These are phyloP conservation scores for Echium plantagineum DNA, from an alignment of 257 asterid genomes.

Conservation along the genomic window DNA sequence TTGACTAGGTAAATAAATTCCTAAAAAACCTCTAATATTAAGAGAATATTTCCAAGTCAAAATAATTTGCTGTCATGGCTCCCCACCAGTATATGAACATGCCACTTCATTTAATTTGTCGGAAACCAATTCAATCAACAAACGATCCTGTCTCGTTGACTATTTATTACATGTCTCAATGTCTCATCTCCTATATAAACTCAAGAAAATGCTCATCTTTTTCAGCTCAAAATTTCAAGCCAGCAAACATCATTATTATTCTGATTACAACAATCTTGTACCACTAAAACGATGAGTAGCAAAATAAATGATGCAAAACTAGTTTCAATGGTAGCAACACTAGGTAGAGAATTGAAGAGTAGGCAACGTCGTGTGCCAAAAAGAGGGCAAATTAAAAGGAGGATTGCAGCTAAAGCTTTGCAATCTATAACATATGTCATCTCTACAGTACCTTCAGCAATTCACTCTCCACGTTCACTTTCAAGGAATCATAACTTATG, in stretches of 20 bases:
- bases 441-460: background rate
- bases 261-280: too few species aligned
- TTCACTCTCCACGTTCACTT: too few species aligned
- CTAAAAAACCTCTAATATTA: too few species aligned
- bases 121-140: background rate
- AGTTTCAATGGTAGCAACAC: constrained; percentile 8
- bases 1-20: too few species aligned
- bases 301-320: constrained; percentile 16
- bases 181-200: too few species aligned
- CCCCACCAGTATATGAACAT: constrained; percentile 23
- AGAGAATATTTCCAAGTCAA: constrained; percentile 20
- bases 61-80: constrained; percentile 1
- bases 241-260: too few species aligned
- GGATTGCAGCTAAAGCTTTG: constrained; percentile 48
- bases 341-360: constrained; percentile 13
- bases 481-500: too few species aligned
- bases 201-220: too few species aligned
- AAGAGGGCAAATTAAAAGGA: constrained; percentile 54
- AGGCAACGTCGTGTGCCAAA: constrained; percentile 23
- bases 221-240: too few species aligned
- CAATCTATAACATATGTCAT: constrained; percentile 28
- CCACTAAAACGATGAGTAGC: constrained; percentile 3
- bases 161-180: too few species aligned
- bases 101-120: constrained; percentile 23
- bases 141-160: too few species aligned